Evolutionary conservation across 2,329 filamentous ascomycete genomes (phyloP), one percentile per base, ranked within the genome.

Genomic region (Nigrospora sphaerica): DNA sequence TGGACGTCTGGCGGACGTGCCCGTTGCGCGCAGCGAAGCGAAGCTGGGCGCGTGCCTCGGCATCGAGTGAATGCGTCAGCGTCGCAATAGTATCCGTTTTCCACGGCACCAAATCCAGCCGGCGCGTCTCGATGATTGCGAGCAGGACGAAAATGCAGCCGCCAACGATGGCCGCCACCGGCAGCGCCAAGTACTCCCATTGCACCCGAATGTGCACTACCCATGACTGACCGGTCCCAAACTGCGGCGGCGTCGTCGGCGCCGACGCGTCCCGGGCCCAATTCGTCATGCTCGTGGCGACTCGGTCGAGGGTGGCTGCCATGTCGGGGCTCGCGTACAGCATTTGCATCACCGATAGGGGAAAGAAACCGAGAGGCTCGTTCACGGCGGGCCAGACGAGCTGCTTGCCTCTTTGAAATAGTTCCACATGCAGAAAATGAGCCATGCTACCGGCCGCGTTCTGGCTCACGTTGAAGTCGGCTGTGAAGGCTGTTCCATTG

Each of bases 41-140:
- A 10, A 57, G 50, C 31, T 54, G 50, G 6, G 52, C 49, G 13
- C 53, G 48, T 2, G 54, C 48, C 35, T 52, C 50, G 32, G 47
- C 45, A 18, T 56, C 55, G 12, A 57, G 51, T 0, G 53, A 52
- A 31, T 52, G 49, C 13, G 50, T 51, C 31, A 58, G 49, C 3
- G 51, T 53, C 6, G 54, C 49, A 14, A 57, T 50, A 37, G 52
- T 45, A 23, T 49, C 50, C 23, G 54, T 53, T 32, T 56, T 58
- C 51, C 52, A 56, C n/a, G 55, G 49, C 2, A 49, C 23, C 7
- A 58, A 34, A 1, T 42, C 28, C 31, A 57, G 46, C 23, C 35
- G 42, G 13, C 45, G 50, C 0, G 55, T 57, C 31, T 57, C 50
- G 18, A 49, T 18, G 32, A 46, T 43, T n/a, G 39, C 36, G 7